These are phyloP conservation scores for Fusarium haematococcum DNA, from an alignment of 2,329 filamentous ascomycete species.

Conservation along the genomic window DNA sequence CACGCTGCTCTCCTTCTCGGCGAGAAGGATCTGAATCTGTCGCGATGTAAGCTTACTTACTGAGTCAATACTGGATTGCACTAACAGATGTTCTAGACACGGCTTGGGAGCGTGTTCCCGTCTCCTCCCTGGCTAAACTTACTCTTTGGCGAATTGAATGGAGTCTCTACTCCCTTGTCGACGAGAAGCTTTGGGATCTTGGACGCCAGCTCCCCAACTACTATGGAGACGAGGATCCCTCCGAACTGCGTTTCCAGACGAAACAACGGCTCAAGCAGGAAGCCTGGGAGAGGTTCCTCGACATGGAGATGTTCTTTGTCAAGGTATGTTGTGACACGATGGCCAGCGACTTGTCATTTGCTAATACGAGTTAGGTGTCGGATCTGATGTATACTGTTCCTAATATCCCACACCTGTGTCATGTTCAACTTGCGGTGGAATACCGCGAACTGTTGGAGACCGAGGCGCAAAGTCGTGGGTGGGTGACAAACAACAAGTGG, in stretches of 20 bases:
- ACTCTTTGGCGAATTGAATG: conserved; percentile 71
- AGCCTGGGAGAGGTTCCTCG: conserved; percentile 65
- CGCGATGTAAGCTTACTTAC: conserved; percentile 65
- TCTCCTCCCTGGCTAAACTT: conserved; percentile 65
- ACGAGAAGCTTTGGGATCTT: conserved; percentile 62
- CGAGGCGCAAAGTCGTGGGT: conserved; percentile 58
- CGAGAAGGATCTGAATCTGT: conserved; percentile 71
- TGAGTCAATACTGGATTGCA: neutral
- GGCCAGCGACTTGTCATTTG: neutral
- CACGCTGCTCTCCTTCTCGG: conserved; percentile 73
- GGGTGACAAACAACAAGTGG: conserved; percentile 64
- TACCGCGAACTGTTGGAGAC: conserved; percentile 70
- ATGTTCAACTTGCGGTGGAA: conserved; percentile 66
- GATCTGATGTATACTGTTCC: conserved; percentile 71
- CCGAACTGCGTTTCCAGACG: conserved; percentile 55
- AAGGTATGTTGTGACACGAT: conserved; percentile 60
- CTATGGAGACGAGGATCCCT: conserved; percentile 61
- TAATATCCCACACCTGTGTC: conserved; percentile 68
- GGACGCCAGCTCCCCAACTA: conserved; percentile 65
- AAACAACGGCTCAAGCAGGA: conserved; percentile 61
- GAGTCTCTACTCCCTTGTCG: conserved; percentile 66
- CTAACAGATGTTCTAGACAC: conserved; percentile 58
- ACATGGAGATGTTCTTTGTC: conserved; percentile 74
- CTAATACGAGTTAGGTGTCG: conserved; percentile 59
- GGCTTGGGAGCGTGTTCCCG: conserved; percentile 68